Evolutionary conservation across 306 rosid genomes (phyloP).

Genomic region (Quercus gilva): DNA sequence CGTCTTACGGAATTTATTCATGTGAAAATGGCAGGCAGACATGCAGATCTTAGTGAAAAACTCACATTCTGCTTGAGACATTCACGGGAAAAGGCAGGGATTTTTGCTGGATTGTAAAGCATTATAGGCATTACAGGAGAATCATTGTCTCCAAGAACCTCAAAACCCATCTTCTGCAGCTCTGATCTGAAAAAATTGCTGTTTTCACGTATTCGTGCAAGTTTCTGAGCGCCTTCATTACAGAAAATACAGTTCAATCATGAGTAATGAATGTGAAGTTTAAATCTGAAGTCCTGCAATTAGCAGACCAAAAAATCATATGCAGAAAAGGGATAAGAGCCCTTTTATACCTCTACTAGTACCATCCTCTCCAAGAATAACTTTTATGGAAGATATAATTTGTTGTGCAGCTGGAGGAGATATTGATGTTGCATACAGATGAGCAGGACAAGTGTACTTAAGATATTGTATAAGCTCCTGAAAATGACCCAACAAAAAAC

Average conservation of each 20-base stretch:
- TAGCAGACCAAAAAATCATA: background rate
- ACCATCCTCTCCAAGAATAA: slow-evolving; percentile 92
- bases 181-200: slow-evolving; percentile 93
- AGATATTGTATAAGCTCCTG: slow-evolving; percentile 80
- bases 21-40: background rate
- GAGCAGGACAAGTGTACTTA: slow-evolving; percentile 87
- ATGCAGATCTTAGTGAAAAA: background rate
- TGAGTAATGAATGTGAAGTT: background rate
- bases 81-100: slow-evolving; percentile 94
- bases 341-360: slow-evolving; percentile 65
- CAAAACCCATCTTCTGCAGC: slow-evolving; percentile 88
- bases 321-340: background rate
- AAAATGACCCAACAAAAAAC: background rate
- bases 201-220: slow-evolving; percentile 74
- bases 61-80: slow-evolving; percentile 88
- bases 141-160: slow-evolving; percentile 79
- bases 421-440: slow-evolving; percentile 86
- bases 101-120: slow-evolving; percentile 91
- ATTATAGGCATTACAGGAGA: slow-evolving; percentile 92
- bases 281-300: background rate
- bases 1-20: background rate
- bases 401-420: slow-evolving; percentile 96
- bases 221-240: slow-evolving; percentile 76
- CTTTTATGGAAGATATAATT: slow-evolving; percentile 76
- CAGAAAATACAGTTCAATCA: slow-evolving; percentile 7